Evolutionary conservation across 164 flowering plant genomes (phyloP).

Genomic region (Aristolochia californica): DNA sequence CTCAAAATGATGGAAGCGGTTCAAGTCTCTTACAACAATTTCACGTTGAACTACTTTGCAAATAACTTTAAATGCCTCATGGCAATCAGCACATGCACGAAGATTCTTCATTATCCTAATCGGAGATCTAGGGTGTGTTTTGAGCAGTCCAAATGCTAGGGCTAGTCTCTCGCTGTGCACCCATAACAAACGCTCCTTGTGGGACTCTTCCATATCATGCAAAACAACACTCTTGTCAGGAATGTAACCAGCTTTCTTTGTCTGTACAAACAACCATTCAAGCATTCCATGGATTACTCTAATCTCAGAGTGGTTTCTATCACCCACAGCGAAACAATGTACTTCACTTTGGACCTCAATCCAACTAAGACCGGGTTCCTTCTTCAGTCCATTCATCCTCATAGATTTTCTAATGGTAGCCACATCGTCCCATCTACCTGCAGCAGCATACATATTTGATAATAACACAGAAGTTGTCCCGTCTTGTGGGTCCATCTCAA

Average conservation of each 20-base stretch:
- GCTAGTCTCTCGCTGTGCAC: conserved; percentile 87
- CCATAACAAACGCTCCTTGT: conserved; percentile 65
- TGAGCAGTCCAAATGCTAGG: conserved; percentile 57
- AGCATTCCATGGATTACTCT: conserved; percentile 58
- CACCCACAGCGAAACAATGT: conserved; percentile 70
- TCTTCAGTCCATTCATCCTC: conserved; percentile 70
- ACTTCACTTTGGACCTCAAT: conserved; percentile 54
- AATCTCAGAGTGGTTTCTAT: conserved; percentile 56
- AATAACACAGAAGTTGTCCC: conserved; percentile 62
- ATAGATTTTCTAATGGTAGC: conserved; percentile 56
- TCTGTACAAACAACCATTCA: conserved; percentile 58
- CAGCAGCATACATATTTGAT: conserved; percentile 73
- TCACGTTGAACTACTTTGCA: conserved; percentile 56
- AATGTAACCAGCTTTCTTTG: conserved; percentile 45
- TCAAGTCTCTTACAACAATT: conserved; percentile 71
- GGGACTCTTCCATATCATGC: conserved; percentile 69
- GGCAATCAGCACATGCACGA: conserved; percentile 74
- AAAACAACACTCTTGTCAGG: conserved; percentile 47
- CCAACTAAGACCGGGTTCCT: conserved; percentile 93
- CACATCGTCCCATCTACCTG: conserved; percentile 61
- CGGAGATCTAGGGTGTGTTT: conserved; percentile 40
- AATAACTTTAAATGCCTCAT: conserved; percentile 50
- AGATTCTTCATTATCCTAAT: conserved; percentile 81
- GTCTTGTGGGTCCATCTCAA: conserved; percentile 72
- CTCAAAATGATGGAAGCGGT: conserved; percentile 86